Conservation (phyloP, 352 stramenopile genomes). For the Globisporangium viniferum region DNA sequence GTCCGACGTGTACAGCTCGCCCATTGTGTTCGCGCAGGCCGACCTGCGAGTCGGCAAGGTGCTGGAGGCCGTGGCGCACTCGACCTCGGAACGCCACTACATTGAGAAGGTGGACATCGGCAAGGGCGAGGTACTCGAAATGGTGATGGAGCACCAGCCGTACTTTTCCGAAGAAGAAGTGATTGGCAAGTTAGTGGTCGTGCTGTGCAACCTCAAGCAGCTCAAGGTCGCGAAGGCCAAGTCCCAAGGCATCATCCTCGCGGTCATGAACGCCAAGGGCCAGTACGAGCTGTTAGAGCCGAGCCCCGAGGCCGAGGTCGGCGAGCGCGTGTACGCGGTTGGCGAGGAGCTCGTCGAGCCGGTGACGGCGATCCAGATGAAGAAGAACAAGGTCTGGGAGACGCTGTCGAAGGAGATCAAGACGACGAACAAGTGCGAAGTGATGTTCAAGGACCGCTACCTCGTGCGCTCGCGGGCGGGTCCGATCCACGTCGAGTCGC, state of each 20-base stretch:
- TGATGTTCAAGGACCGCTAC: conserved; percentile 68
- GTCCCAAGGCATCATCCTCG: conserved; percentile 62
- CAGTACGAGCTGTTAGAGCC: conserved; percentile 63
- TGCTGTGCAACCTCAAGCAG: conserved; percentile 77
- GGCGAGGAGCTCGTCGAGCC: conserved; percentile 68
- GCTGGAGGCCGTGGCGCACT: conserved; percentile 59
- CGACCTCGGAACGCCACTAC: conserved; percentile 71
- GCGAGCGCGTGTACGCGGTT: conserved; percentile 69
- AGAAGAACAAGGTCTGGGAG: conserved; percentile 86
- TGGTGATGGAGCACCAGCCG: conserved; percentile 77
- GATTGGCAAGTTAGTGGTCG: conserved; percentile 61
- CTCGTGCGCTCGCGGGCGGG: conserved; percentile 51
- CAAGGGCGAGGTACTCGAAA: conserved; percentile 68
- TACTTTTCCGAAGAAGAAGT: conserved; percentile 76
- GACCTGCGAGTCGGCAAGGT: conserved; percentile 73
- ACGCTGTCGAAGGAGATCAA: conserved; percentile 69
- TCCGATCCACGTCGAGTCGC: conserved; percentile 55
- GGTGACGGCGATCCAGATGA: conserved; percentile 78
- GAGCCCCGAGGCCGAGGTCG: conserved; percentile 54
- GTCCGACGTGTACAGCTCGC: conserved; percentile 72
- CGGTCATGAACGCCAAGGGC: conserved; percentile 50
- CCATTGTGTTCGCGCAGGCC: conserved; percentile 65
- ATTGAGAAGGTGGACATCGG: conserved; percentile 74
- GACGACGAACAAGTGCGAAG: conserved; percentile 73
- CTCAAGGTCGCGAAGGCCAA: conserved; percentile 65